Conservation (phyloP, 768 basidiomycete species). For the Strobilomyces dryophilus region DNA sequence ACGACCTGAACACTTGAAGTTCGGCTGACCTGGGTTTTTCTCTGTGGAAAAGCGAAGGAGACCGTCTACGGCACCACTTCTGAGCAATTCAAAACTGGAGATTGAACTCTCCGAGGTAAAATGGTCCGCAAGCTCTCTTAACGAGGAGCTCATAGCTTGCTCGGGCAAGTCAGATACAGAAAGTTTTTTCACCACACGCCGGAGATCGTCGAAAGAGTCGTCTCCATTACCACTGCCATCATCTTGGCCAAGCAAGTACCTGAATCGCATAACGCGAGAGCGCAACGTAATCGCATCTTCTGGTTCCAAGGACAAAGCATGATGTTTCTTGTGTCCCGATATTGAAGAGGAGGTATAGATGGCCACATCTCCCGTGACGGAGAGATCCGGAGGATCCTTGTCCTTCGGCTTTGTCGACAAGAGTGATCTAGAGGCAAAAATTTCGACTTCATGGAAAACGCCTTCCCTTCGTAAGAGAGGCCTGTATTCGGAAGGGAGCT, state of each 20-base stretch:
- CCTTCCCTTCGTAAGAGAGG: slow-evolving; percentile 92
- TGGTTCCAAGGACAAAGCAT: slow-evolving; percentile 68
- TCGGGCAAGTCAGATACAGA: slow-evolving; percentile 53
- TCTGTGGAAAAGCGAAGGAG: slow-evolving; percentile 80
- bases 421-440: slow-evolving; percentile 61
- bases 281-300: slow-evolving; percentile 91
- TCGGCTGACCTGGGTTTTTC: slow-evolving; percentile 35
- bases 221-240: slow-evolving; percentile 51
- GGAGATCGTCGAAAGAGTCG: slow-evolving; percentile 60
- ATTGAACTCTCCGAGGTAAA: slow-evolving; percentile 78
- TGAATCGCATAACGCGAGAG: slow-evolving; percentile 86
- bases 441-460: slow-evolving; percentile 91
- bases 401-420: slow-evolving; percentile 51
- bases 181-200: slow-evolving; percentile 62
- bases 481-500: slow-evolving; percentile 80
- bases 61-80: slow-evolving; percentile 90
- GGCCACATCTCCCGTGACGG: slow-evolving; percentile 34
- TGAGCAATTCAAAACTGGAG: slow-evolving; percentile 92
- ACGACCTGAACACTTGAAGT: background rate
- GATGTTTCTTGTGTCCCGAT: slow-evolving; percentile 65
- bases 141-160: slow-evolving; percentile 53
- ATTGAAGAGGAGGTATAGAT: slow-evolving; percentile 42
- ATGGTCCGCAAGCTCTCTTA: slow-evolving; percentile 74
- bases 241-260: slow-evolving; percentile 60
- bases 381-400: slow-evolving; percentile 32